A percentile compares a stretch with the other conserved stretches of the same genome.
Evolutionary conservation across 2,329 filamentous ascomycete species (phyloP).

Genomic region (Colletotrichum lupini): DNA sequence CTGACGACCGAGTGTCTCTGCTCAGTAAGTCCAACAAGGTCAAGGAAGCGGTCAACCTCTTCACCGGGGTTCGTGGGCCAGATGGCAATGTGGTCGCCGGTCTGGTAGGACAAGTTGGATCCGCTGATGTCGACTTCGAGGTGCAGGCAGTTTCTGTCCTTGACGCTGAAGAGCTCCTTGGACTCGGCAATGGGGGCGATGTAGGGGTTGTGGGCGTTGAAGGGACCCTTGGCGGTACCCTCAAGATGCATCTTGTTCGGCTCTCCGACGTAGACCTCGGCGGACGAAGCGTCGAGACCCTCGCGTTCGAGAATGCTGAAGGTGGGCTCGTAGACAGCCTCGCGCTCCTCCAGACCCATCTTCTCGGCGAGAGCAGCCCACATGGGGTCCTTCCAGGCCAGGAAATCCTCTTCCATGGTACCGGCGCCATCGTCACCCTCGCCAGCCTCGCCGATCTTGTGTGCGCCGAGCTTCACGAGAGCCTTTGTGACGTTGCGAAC

Average conservation of each 20-base stretch:
- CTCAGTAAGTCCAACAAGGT: slow-evolving; percentile 77
- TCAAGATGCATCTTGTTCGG: slow-evolving; percentile 97
- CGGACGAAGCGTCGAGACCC: slow-evolving; percentile 77
- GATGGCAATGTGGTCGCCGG: slow-evolving; percentile 95
- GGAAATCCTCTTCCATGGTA: slow-evolving; percentile 99
- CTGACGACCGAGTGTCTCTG: slow-evolving; percentile 87
- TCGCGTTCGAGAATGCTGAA: slow-evolving; percentile 85
- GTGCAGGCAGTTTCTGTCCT: slow-evolving; percentile 94
- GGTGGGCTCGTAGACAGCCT: slow-evolving; percentile 93
- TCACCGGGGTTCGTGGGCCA: slow-evolving; percentile 96
- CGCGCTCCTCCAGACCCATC: slow-evolving; percentile 92
- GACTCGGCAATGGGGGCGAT: slow-evolving; percentile 94
- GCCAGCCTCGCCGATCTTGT: slow-evolving; percentile 86
- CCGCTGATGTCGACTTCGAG: slow-evolving; percentile 93
- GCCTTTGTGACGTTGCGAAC: slow-evolving; percentile 90
- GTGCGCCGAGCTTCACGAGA: slow-evolving; percentile 83
- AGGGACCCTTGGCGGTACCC: slow-evolving; percentile 84
- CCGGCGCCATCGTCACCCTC: slow-evolving; percentile 98
- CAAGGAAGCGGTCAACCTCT: slow-evolving; percentile 91
- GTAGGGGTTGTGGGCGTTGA: slow-evolving; percentile 96
- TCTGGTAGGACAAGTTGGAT: slow-evolving; percentile 93
- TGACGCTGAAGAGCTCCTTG: slow-evolving; percentile 88
- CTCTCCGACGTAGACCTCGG: slow-evolving; percentile 92
- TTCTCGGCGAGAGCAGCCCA: slow-evolving; percentile 86
- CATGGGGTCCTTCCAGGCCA: slow-evolving; percentile 99